Evolutionary conservation across 2,329 filamentous ascomycete genomes (phyloP).

Genomic region (Camillea tinctor): DNA sequence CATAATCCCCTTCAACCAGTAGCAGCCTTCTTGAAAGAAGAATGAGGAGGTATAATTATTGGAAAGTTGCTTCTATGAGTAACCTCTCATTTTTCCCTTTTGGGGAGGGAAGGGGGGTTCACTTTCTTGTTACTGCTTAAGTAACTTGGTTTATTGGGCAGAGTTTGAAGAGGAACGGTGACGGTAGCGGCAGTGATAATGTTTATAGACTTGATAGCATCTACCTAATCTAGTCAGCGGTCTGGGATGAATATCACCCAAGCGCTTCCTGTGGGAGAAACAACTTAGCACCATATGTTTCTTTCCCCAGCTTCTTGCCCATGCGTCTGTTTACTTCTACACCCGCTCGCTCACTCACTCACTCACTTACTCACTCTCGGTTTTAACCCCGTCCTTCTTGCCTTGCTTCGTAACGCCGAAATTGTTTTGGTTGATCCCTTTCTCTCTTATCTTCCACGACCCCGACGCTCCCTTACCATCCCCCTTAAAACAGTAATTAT

Average conservation of each 20-base stretch:
- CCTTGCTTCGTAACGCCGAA: background rate
- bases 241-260: conserved; percentile 9
- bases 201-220: background rate
- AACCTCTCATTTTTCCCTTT: too few species aligned
- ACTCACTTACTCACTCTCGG: background rate
- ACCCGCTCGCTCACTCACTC: too few species aligned
- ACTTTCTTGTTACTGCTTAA: too few species aligned
- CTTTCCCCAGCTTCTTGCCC: background rate
- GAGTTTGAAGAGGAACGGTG: too few species aligned
- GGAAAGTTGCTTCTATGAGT: too few species aligned
- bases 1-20: too few species aligned
- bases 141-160: too few species aligned
- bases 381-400: background rate
- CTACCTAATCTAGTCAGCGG: conserved; percentile 2
- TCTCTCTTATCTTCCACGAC: background rate
- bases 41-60: too few species aligned
- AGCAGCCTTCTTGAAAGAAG: too few species aligned
- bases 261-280: background rate
- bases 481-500: conserved; percentile 51
- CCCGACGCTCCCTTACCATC: background rate
- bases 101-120: too few species aligned
- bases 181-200: too few species aligned
- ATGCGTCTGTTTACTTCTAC: too few species aligned
- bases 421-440: background rate
- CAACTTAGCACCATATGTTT: background rate